Evolutionary conservation across 805 yeast genomes (phyloP), one percentile per base, ranked within the genome.

Genomic region (Kuraishia borneana): DNA sequence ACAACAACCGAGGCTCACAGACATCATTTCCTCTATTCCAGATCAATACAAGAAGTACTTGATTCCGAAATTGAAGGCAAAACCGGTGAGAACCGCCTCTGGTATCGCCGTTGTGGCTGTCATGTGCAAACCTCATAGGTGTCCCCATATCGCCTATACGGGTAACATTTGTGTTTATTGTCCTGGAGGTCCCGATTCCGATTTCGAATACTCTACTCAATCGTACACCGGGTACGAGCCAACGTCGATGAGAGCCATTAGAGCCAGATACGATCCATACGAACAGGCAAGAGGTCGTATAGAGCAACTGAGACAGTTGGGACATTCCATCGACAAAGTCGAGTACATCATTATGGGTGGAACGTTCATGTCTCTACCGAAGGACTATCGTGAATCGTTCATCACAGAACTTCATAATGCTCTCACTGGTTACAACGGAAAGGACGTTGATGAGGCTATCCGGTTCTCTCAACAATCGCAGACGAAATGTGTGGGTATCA

Each of bases 21-120:
- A 92, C 58, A 87, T 92, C 47, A 89, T 92, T 21, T 73, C 85
- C 25, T 83, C 97, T 2, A 89, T 92, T 39, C 98, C 98, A 7
- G 96, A 89, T 52, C 96, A 89, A 52, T 82, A 89, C 58, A 85
- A 84, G 56, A 85, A 85, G 53, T 87, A 87, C 50, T 60, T 92
- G 36, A 65, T 92, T 26, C 98, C 97, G 2, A 88, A 88, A 58
- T 66, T 92, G 31, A 84, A 92, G 59, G 98, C 98, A n/a, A 92
- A 92, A 56, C 98, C 98, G 0, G 97, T 92, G 30, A 72, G 98
- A 58, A 92, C 98, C 0, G 98, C 98, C 0, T 83, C 95, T 8
- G 98, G 98, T 47, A 94, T 92, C 39, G 98, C 98, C 7, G 98
- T 92, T 16, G 97, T 92, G 30, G 98, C 98, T 0, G 97, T 92